Base-by-base conservation (phyloP, 805 yeast species). In the Starmerella stellata region DNA sequence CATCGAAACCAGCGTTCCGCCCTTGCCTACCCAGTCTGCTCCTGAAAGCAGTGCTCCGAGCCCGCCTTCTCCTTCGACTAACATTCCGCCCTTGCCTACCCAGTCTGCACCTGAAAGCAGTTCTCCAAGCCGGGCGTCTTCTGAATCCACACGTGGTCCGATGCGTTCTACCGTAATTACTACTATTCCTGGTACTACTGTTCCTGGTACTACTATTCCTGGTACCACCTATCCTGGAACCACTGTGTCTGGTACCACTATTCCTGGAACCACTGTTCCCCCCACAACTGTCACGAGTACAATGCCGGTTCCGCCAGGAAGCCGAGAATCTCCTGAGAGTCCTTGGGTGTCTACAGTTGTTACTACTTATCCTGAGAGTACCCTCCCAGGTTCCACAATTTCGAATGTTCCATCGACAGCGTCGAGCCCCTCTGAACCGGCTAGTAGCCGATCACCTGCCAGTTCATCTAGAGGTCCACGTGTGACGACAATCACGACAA, bases 231-330 rank as follows among this genome's bases (percentile, higher is more conserved):
- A 40, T 19, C 42, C 48, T 3, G 44, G 40, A 19, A 37, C 37
- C 13, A 34, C 43, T n/a, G 25, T 35, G 4, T 37, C 49, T 14
- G 51, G 50, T 8, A 40, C 51, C 5, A 45, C 51, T 2, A 20
- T 50, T 5, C 7, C 14, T 18, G 34, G 34, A 4, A 31, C 14
- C 7, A 14, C 34, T 17, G n/a, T 15, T 19, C 7, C 15, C 7
- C 21, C 21, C 5, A 31, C 34, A n/a, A 17, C 14, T 5, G 23
- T 5, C 5, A 5, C 19, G 11, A 8, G 34, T 5, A 8, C 21
- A 5, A 27, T 23, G 25, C 25, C 25, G 11, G 25, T 23, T 11
- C 25, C 25, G 7, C 25, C 25, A 18, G 19, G 34, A 33, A 33
- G 3, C 43, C 43, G 8, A 39, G 40, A 5, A 35, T 34, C 13